These are phyloP conservation scores for Sanguinoderma infundibulare DNA, from an alignment of 1,284 basidiomycete species.

Conservation along the genomic window DNA sequence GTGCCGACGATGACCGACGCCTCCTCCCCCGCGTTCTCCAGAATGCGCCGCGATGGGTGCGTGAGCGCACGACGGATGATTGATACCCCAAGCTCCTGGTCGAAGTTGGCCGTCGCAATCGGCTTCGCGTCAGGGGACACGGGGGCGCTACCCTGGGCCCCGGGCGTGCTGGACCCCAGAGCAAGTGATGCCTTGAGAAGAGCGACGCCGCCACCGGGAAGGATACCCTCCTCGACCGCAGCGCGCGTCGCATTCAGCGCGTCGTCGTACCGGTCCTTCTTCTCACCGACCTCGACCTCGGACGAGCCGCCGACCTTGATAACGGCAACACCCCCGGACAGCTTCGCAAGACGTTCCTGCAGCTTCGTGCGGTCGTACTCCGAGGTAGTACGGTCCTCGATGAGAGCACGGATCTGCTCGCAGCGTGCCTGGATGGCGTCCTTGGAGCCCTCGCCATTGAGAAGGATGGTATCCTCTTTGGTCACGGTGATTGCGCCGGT, in stretches of 20 bases:
- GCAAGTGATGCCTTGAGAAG: slow-evolving; percentile 88
- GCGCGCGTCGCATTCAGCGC: slow-evolving; percentile 97
- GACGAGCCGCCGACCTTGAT: slow-evolving; percentile 96
- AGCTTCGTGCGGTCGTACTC: slow-evolving; percentile 97
- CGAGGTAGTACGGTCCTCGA: slow-evolving; percentile 84
- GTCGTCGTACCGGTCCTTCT: slow-evolving; percentile 99
- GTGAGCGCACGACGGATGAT: slow-evolving; percentile 92
- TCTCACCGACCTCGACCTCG: slow-evolving; percentile 98
- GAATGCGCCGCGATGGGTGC: slow-evolving; percentile 87
- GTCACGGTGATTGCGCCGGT: slow-evolving; percentile 94
- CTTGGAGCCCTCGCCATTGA: slow-evolving; percentile 93
- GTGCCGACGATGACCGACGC: slow-evolving; percentile 92
- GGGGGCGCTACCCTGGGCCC: slow-evolving; percentile 36
- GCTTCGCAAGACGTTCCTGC: slow-evolving; percentile 96
- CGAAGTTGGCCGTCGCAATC: slow-evolving; percentile 90
- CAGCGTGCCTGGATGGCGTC: slow-evolving; percentile 86
- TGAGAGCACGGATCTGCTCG: slow-evolving; percentile 91
- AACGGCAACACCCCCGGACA: slow-evolving; percentile 95
- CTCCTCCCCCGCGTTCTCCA: slow-evolving; percentile 96
- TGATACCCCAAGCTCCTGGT: slow-evolving; percentile 94
- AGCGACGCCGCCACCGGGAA: slow-evolving; percentile 94
- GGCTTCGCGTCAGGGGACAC: slow-evolving; percentile 58
- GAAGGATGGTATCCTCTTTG: slow-evolving; percentile 97
- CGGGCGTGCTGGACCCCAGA: slow-evolving; percentile 65
- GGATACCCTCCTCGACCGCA: slow-evolving; percentile 97